Evolutionary conservation across 805 yeast species (phyloP), one percentile per base, ranked within the genome.

Genomic region (Maudiozyma barnettii): DNA sequence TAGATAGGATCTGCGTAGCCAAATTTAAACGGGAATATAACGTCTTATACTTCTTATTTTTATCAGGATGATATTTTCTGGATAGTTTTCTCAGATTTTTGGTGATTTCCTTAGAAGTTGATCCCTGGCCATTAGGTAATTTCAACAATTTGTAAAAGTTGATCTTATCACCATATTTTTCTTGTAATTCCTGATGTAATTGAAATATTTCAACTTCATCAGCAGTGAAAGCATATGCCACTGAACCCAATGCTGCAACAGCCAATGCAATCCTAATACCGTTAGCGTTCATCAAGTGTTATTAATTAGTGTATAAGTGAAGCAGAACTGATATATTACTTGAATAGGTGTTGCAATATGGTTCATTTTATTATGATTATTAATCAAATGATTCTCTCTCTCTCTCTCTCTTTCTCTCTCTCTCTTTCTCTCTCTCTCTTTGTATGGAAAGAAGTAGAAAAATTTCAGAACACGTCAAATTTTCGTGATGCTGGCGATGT

Each of bases 21-120:
- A 81, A 64, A 31, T 93, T 84, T 35, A 93, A 74, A 26, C 91
- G 71, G 57, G 91, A 87, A 60, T 82, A 93, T 20, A 65, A 60
- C 52, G 77, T 77, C 49, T 67, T 70, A 39, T 68, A 73, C 47
- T 70, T 72, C 47, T 61, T 64, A 41, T 67, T 67, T 64, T 91
- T 89, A 66, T 91, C 99, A 0, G 99, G 99, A 61, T 91, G 99
- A 54, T 84, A 72, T 51, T 71, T 72, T 45, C 83, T 72, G 2
- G 95, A 81, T 30, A 82, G 60, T 56, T 78, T 82, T 59, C 86
- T 79, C 67, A 84, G 83, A 20, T 84, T 83, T 54, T 76, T 78
- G 46, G 70, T 70, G 44, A 84, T 78, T 51, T 81, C 81, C 36
- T 77, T 76, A 37, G 68, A 59, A 0, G 74, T 64, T 1, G 83